These are phyloP conservation scores for Fraxinus angustifolia DNA, from an alignment of 305 asterid genomes.

Conservation along the genomic window DNA sequence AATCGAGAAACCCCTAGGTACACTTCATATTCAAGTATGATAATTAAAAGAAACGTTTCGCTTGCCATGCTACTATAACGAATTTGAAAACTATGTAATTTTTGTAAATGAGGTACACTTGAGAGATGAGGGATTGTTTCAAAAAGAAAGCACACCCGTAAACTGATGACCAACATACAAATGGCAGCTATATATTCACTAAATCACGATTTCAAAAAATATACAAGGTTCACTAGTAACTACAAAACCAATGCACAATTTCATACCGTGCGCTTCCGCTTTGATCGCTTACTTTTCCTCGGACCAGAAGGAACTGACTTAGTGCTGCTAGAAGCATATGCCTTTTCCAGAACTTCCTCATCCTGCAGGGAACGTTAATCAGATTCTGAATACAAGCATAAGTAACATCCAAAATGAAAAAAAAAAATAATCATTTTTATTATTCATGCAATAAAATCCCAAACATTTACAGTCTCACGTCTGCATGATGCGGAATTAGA, in stretches of 20 bases:
- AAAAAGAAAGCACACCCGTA: conserved; percentile 25
- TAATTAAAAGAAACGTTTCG: not conserved
- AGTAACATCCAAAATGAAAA: conserved; percentile 2
- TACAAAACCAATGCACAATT: conserved; percentile 40
- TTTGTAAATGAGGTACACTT: conserved; percentile 24
- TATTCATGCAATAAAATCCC: conserved; percentile 1
- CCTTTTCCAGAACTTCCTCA: conserved; percentile 67
- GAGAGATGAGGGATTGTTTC: conserved; percentile 20
- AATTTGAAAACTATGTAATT: conserved; percentile 13
- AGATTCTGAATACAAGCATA: not conserved
- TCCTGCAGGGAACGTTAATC: conserved; percentile 41
- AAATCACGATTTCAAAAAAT: conserved; percentile 36
- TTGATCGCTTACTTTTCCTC: conserved; percentile 80
- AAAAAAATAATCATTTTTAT: not conserved
- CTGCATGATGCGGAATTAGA: not conserved
- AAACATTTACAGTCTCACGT: not conserved
- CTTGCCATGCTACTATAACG: not conserved
- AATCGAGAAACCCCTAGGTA: not conserved
- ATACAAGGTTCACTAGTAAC: conserved; percentile 44
- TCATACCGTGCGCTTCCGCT: conserved; percentile 83
- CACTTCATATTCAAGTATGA: not conserved
- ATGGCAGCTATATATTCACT: conserved; percentile 49
- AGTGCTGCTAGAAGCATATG: conserved; percentile 56
- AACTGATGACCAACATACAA: conserved; percentile 44
- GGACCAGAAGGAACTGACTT: conserved; percentile 68